Base-by-base conservation (phyloP, 2,329 filamentous ascomycete species). In the Claviceps arundinis region DNA sequence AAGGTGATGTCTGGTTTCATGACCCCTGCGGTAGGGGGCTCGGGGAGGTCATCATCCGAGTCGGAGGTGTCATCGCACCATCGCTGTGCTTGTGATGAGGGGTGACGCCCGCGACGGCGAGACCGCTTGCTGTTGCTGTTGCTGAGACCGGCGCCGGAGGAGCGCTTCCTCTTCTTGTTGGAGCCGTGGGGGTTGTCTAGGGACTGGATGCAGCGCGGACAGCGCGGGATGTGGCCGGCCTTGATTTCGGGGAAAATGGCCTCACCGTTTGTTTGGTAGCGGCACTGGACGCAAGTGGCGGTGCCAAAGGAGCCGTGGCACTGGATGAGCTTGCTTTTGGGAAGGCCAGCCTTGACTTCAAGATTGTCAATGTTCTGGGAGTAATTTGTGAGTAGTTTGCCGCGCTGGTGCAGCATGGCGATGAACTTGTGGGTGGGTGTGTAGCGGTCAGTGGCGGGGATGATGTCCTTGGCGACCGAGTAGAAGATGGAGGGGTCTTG, bases 1-100 rank as follows among this genome's bases (percentile, higher is more conserved):
- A 98, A 97, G 47, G 89, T 97, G 64, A 98, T 97, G 70, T 97
- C 91, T 8, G 93, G 93, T 75, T 87, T 95, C 89, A 95, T 95
- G 64, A 95, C 82, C 52, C 87, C 89, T 2, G 82, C 78, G 47
- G 77, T 74, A 2, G 82, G 81, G 41, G 86, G 80, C 47, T 77
- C 74, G 2, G 82, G 81, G 41, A 86, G 80, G 55, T 72, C 68
- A 56, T 72, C 75, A 42, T 74, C 72, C 30, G 71, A 70, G 50
- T 76, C 69, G 41, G 64, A 70, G 45, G 64, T 68, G 55, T 69
- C 68, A 57, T 65, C 68, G 53, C 60, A 62, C 50, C 60, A 62
- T 54, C 70, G 66, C 22, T 16, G 45, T 13, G 22, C 24, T 9
- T n/a, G 14, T 41, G 14, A 34, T 34, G 30, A 34, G 30, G 9